Conservation (phyloP, 2,329 filamentous ascomycete species). For the Samsoniella hepiali region DNA sequence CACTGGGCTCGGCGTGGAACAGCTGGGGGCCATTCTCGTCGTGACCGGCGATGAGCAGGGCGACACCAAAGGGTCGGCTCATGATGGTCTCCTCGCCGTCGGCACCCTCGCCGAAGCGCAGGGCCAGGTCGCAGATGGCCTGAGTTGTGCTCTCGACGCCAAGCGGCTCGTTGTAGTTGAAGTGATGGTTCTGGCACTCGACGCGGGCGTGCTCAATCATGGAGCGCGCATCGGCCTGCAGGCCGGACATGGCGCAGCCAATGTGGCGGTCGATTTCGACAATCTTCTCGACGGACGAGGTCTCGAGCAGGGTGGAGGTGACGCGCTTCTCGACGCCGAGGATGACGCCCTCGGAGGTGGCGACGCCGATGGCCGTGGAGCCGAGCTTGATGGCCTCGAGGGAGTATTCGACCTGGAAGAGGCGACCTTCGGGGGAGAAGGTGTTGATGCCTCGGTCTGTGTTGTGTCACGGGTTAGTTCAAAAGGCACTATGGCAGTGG, state of each 20-base stretch:
- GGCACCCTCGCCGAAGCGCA: constrained; percentile 95
- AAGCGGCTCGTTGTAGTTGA: constrained; percentile 96
- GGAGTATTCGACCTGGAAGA: constrained; percentile 99
- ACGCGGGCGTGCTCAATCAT: constrained; percentile 99
- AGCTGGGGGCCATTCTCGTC: constrained; percentile 96
- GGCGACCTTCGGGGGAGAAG: constrained; percentile 98
- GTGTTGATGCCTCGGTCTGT: constrained; percentile 99
- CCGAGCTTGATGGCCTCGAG: constrained; percentile 99
- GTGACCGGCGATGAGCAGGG: constrained; percentile 91
- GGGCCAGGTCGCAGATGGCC: constrained; percentile 93
- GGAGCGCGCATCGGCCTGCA: constrained; percentile 94
- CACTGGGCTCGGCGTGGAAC: constrained; percentile 96
- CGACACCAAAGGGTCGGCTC: constrained; percentile 95
- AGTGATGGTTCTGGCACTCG: constrained; percentile 93
- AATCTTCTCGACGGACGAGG: constrained; percentile 98
- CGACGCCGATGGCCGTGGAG: constrained; percentile 95
- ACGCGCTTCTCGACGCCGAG: constrained; percentile 99
- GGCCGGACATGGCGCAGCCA: constrained; percentile 95
- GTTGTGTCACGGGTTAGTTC: constrained; percentile 29
- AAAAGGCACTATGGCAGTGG: constrained; percentile 22
- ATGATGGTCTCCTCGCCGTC: constrained; percentile 99
- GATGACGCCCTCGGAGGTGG: constrained; percentile 91
- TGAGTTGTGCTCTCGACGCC: constrained; percentile 97
- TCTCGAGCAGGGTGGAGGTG: constrained; percentile 94
- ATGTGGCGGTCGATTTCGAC: constrained; percentile 99